Base-by-base conservation (phyloP, 257 asterid genomes). In the Penstemon eatonii region DNA sequence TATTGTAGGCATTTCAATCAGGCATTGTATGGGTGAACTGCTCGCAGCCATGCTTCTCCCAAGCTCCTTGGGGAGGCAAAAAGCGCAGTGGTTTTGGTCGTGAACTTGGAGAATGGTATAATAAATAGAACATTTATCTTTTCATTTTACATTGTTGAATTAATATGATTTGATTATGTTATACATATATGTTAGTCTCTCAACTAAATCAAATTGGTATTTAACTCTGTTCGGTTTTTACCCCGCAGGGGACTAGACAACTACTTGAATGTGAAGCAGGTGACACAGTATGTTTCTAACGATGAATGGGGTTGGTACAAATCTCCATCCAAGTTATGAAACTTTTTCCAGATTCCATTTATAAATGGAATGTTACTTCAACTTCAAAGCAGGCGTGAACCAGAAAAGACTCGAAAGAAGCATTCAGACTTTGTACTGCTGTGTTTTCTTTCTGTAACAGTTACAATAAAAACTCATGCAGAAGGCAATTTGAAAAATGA, bases 21-120 rank as follows among this genome's bases (percentile, higher is more conserved):
- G 99, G 99, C 47, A 79, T 88, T 7, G 94, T 93, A 9, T 90
- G 99, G 99, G 78, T 88, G 12, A 93, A 90, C 80, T 93, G 97
- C 81, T 90, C 99, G 10, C 97, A 88, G 83, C 99, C 97, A 15
- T 85, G 95, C 88, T 90, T 93, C 84, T 57, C 82, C 66, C 95
- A 93, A 70, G 95, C 96, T 70, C 99, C 99, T 8, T 93, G 96
- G 97, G 99, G 99, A 62, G 99, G 99, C 79, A 87, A 76, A 81
- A 93, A 88, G 76, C 96, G 91, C 11, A 93, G 99, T 73, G 99
- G 97, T 44, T 93, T 90, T 79, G 99, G 99, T 43, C 97, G 96
- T 60, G 99, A 93, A 74, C 92, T 93, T 60, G 98, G 99, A 39
- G 96, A 90, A 79, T 79, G 96, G 99, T 93, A 25, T 25, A 85